Base-by-base conservation (phyloP, 768 basidiomycete species). In the Sarcodon sp. region DNA sequence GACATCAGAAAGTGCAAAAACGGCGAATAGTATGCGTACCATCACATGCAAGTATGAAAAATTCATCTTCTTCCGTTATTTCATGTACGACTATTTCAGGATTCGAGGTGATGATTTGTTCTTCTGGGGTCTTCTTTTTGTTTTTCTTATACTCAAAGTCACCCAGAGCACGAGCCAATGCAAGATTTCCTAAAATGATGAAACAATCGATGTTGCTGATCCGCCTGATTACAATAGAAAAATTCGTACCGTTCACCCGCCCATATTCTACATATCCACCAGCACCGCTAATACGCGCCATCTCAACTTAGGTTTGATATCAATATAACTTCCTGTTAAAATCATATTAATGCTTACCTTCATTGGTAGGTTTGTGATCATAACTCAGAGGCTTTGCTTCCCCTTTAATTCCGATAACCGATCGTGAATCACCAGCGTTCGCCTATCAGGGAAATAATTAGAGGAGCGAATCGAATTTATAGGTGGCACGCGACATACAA, bases 81-180 rank as follows among this genome's bases (percentile, higher is more conserved):
- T 83, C 69, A 66, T 97, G 96, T 41, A 71, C 69, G 13, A 77
- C 87, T 54, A 99, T 69, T 50, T 99, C 96, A 16, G 96, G 96
- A 62, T 99, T 79, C 35, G 89, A 77, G 1, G 96, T 98, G 55
- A 99, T 96, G 50, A 93, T 82, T 65, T 99, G 96, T 45, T 79
- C 76, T 66, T 98, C 94, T 13, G 93, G 82, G 37, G 75, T 64
- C 8, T 97, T 64, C 13, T 75, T 65, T 44, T 77, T 77, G 60
- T 93, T 94, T 68, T 94, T 92, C 73, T 99, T 99, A 75, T 96
- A 99, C 54, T 96, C 91, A 62, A 99, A 98, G 63, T 99, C 96
- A 48, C 96, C 96, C 27, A 99, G 68, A 4, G 96, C 96, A 56
- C 96, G 76, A 12, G 93, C 93, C 35, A 98, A 68, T 0, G 96